Evolutionary conservation across 2,329 filamentous ascomycete genomes (phyloP).

Genomic region (Fusarium phyllophilum): DNA sequence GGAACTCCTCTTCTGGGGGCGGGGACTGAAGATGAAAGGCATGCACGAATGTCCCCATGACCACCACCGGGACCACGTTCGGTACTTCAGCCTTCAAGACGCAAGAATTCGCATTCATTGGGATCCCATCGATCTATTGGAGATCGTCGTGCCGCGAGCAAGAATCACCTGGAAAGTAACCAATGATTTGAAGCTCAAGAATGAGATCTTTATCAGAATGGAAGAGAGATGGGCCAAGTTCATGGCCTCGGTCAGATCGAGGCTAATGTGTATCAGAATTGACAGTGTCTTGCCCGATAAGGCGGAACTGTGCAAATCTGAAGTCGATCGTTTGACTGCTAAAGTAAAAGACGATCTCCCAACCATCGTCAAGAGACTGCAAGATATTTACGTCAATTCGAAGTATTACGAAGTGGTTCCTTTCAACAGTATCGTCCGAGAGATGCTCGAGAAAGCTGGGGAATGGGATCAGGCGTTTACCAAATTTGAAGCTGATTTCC

Average conservation of each 20-base stretch:
- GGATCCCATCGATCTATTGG: slow-evolving; percentile 90
- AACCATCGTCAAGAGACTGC: slow-evolving; percentile 78
- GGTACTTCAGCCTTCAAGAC: slow-evolving; percentile 91
- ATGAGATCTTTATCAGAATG: slow-evolving; percentile 84
- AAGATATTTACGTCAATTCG: slow-evolving; percentile 90
- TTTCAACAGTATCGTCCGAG: slow-evolving; percentile 86
- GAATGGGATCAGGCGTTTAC: slow-evolving; percentile 93
- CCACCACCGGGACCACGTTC: slow-evolving; percentile 88
- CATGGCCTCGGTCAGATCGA: slow-evolving; percentile 84
- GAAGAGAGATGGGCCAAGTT: slow-evolving; percentile 87
- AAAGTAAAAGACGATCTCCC: slow-evolving; percentile 86
- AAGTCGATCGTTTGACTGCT: slow-evolving; percentile 81
- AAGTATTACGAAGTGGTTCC: slow-evolving; percentile 98
- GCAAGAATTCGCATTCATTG: slow-evolving; percentile 90
- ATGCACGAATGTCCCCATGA: slow-evolving; percentile 85
- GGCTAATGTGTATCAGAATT: slow-evolving; percentile 88
- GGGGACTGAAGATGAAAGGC: slow-evolving; percentile 77
- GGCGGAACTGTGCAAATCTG: slow-evolving; percentile 79
- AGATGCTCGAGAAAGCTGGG: slow-evolving; percentile 90
- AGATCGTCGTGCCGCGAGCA: slow-evolving; percentile 90
- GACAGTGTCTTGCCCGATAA: slow-evolving; percentile 92
- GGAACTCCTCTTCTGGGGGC: slow-evolving; percentile 97
- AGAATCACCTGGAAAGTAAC: slow-evolving; percentile 98
- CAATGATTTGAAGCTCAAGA: slow-evolving; percentile 90
- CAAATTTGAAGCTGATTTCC: slow-evolving; percentile 91